These are phyloP conservation scores for Tillandsia leiboldiana DNA, from an alignment of 176 grass and related monocot species.

Conservation along the genomic window DNA sequence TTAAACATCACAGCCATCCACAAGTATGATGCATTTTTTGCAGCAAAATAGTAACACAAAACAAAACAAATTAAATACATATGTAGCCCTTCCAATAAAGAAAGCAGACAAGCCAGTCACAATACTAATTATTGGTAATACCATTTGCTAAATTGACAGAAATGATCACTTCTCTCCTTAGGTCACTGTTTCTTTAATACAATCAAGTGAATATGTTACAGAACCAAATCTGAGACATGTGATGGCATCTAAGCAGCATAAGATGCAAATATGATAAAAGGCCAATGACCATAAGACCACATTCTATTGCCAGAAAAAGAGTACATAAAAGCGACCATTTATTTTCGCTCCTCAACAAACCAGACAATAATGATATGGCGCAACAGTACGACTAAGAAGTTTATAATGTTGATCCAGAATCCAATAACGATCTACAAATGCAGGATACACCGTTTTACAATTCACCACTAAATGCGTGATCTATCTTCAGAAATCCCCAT, in stretches of 20 bases:
- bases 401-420: conserved; percentile 16
- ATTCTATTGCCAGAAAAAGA: neutral
- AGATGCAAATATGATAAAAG: neutral
- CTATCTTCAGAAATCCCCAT: conserved; percentile 23
- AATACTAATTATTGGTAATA: neutral
- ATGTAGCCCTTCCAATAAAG: neutral
- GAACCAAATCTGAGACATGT: neutral
- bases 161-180: too few relatives aligned
- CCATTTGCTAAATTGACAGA: neutral
- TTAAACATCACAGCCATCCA: too few relatives aligned
- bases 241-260: neutral
- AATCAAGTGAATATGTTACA: neutral
- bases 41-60: neutral
- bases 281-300: neutral
- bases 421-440: conserved; percentile 36
- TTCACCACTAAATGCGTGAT: conserved; percentile 31
- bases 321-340: conserved; percentile 3
- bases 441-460: conserved; percentile 31
- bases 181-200: too few relatives aligned
- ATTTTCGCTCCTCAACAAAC: conserved; percentile 6
- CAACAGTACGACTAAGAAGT: conserved; percentile 15
- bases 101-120: neutral
- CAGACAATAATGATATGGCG: conserved; percentile 8
- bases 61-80: neutral
- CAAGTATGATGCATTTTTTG: neutral